A percentile compares a stretch with the other conserved stretches of the same genome.
Evolutionary conservation across 495 filamentous ascomycete genomes (phyloP).

Genomic region (Daldinia decipiens): DNA sequence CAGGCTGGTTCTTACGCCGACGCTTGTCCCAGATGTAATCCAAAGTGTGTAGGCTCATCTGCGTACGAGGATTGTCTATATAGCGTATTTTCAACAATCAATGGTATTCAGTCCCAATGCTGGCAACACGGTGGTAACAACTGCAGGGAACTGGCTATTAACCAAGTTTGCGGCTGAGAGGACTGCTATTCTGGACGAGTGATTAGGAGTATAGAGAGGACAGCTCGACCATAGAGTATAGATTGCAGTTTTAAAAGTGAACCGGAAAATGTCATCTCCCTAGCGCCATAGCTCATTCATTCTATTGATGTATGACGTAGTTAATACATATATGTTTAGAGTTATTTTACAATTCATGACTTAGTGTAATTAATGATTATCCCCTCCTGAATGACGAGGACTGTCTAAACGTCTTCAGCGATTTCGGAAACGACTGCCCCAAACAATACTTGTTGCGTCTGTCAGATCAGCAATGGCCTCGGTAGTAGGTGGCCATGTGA

Average conservation of each 20-base stretch:
- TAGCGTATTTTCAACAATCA: constrained; percentile 18
- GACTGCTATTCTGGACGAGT: no score
- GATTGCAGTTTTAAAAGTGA: no score
- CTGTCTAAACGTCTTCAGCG: no score
- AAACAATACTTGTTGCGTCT: background rate
- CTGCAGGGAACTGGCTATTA: constrained; percentile 8
- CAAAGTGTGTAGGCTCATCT: constrained; percentile 2
- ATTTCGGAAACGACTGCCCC: background rate
- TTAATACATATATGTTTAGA: background rate
- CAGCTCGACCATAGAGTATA: no score
- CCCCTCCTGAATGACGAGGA: background rate
- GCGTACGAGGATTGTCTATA: constrained; percentile 16
- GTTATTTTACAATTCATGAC: background rate
- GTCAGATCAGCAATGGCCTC: background rate
- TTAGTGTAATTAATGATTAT: background rate
- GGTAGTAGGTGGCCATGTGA: background rate
- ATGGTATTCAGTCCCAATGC: constrained; percentile 17
- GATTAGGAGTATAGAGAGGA: background rate
- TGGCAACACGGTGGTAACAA: constrained; percentile 21
- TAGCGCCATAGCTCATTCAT: no score
- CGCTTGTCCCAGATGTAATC: constrained; percentile 9
- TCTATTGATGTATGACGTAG: background rate
- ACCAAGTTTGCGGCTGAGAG: constrained; percentile 15
- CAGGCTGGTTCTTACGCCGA: constrained; percentile 23
- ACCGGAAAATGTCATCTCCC: background rate